Conservation (phyloP, 2,329 filamentous ascomycete species). For the Cercospora nicotianae region DNA sequence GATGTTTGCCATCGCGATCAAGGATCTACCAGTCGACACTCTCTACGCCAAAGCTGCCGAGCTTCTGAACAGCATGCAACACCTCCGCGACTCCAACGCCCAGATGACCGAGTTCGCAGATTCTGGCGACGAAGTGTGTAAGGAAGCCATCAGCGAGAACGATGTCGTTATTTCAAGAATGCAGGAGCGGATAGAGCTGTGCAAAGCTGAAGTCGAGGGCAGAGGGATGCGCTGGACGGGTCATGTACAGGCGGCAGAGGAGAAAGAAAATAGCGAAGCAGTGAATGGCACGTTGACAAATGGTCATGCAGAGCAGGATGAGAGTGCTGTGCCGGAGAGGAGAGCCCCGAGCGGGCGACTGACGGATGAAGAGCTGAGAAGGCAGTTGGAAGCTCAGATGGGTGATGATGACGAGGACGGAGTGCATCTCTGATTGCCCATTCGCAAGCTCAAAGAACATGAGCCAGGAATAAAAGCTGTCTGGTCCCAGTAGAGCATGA, state of each 20-base stretch:
- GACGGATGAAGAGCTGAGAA: slow-evolving; percentile 60
- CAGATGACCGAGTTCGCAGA: slow-evolving; percentile 70
- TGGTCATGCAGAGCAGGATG: slow-evolving; percentile 24
- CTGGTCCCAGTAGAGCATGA: not conserved
- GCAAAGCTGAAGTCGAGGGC: slow-evolving; percentile 66
- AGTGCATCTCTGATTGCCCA: slow-evolving; percentile 56
- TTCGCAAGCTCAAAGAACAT: not conserved
- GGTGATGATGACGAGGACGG: slow-evolving; percentile 55
- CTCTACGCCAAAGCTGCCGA: slow-evolving; percentile 75
- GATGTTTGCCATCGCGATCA: slow-evolving; percentile 56
- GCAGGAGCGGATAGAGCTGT: slow-evolving; percentile 62
- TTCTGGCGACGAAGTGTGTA: slow-evolving; percentile 65
- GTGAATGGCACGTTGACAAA: slow-evolving; percentile 26
- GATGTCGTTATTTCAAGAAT: slow-evolving; percentile 67
- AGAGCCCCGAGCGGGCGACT: slow-evolving; percentile 48
- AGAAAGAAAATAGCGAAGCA: slow-evolving; percentile 25
- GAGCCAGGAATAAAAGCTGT: not conserved
- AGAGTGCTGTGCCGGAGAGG: slow-evolving; percentile 11
- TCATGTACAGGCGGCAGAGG: slow-evolving; percentile 13
- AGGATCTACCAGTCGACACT: slow-evolving; percentile 63
- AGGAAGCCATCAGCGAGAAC: slow-evolving; percentile 73
- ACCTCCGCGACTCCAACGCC: slow-evolving; percentile 72
- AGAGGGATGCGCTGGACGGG: slow-evolving; percentile 56
- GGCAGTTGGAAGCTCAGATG: slow-evolving; percentile 58
- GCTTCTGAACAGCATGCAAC: slow-evolving; percentile 70